These are phyloP conservation scores for Anacardium occidentale DNA, from an alignment of 345 rosid genomes.

Conservation along the genomic window DNA sequence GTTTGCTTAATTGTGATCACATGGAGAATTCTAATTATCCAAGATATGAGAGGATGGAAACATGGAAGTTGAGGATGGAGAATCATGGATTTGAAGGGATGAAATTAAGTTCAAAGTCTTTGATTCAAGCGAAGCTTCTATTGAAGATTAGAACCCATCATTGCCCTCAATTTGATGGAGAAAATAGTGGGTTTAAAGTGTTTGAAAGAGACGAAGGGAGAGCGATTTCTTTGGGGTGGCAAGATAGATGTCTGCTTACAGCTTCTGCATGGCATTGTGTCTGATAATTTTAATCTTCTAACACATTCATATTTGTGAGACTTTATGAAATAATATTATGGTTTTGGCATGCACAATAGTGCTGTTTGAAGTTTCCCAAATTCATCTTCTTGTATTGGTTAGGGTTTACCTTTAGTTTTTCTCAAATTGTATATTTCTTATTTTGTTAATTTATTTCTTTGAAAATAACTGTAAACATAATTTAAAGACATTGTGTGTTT, in stretches of 20 bases:
- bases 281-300: conserved; percentile 20
- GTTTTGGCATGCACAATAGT: not conserved
- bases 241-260: conserved; percentile 53
- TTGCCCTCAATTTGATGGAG: conserved; percentile 51
- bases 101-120: conserved; percentile 50
- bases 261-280: conserved; percentile 65
- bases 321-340: not conserved
- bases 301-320: conserved; percentile 20
- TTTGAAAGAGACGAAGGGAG: conserved; percentile 55
- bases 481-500: too few species aligned
- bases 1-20: conserved; percentile 39
- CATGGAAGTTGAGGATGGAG: conserved; percentile 67
- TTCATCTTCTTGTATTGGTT: too few species aligned
- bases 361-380: too few species aligned
- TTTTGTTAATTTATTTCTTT: too few species aligned
- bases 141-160: conserved; percentile 52
- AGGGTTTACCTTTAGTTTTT: not conserved
- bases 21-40: conserved; percentile 16
- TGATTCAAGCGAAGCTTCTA: conserved; percentile 68
- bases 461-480: too few species aligned
- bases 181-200: conserved; percentile 46
- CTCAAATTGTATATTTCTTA: not conserved
- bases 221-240: conserved; percentile 61
- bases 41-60: conserved; percentile 49
- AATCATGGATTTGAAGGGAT: conserved; percentile 49